Conservation (phyloP, 805 yeast genomes). For the Pichia gijzeniarum region DNA sequence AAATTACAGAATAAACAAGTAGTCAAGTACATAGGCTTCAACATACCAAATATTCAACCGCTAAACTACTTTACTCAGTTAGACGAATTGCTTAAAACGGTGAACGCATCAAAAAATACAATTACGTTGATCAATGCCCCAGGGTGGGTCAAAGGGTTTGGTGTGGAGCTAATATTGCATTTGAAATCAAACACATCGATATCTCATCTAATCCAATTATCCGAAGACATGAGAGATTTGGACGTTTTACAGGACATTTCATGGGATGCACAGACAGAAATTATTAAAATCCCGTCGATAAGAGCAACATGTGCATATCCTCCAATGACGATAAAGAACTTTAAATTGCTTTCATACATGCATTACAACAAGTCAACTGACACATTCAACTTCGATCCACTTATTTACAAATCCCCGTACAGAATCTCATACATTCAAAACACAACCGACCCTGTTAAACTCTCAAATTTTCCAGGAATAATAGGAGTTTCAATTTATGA, state of each 20-base stretch:
- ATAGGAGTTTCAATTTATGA: slow-evolving; percentile 31
- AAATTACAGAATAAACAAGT: slow-evolving; percentile 20
- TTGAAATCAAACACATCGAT: slow-evolving; percentile 44
- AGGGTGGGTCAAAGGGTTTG: slow-evolving; percentile 90
- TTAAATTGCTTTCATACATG: slow-evolving; percentile 47
- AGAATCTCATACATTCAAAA: slow-evolving; percentile 33
- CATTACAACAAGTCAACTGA: slow-evolving; percentile 32
- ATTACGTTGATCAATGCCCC: slow-evolving; percentile 61
- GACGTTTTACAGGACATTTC: slow-evolving; percentile 7
- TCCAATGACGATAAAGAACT: slow-evolving; percentile 45
- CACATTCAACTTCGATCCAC: slow-evolving; percentile 37
- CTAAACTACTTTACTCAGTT: slow-evolving; percentile 41
- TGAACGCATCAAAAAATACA: slow-evolving; percentile 15
- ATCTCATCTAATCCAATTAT: slow-evolving; percentile 50
- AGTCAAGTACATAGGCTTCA: slow-evolving; percentile 48
- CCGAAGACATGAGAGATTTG: slow-evolving; percentile 23
- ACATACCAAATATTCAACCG: slow-evolving; percentile 66
- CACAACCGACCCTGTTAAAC: slow-evolving; percentile 5
- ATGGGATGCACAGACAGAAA: slow-evolving; percentile 2
- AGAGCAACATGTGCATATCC: slow-evolving; percentile 38
- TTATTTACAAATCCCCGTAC: slow-evolving; percentile 35
- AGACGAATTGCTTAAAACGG: slow-evolving; percentile 31
- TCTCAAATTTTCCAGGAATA: slow-evolving; percentile 27
- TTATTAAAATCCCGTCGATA: slow-evolving; percentile 10
- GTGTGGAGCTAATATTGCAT: slow-evolving; percentile 54